Conservation (phyloP, 441 rosid species). For the Viola pubescens region DNA sequence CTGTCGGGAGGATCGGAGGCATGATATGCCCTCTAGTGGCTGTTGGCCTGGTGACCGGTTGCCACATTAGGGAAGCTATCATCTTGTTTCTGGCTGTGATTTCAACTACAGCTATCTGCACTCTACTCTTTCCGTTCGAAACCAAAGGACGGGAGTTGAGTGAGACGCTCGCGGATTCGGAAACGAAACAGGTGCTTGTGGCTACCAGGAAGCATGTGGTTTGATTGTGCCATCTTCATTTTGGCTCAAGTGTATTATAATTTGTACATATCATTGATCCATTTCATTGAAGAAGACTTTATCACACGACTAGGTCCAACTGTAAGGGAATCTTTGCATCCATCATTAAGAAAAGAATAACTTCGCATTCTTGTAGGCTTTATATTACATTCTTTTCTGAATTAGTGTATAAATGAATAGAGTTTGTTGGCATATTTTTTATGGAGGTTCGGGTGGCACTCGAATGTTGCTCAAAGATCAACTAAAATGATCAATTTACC, state of each 20-base stretch:
- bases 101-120: slow-evolving; percentile 22
- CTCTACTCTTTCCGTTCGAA: slow-evolving; percentile 42
- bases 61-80: slow-evolving; percentile 32
- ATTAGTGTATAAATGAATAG: no score
- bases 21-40: slow-evolving; percentile 49
- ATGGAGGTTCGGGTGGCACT: no score
- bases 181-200: background rate
- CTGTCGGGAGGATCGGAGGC: slow-evolving; percentile 53
- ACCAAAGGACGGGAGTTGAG: slow-evolving; percentile 44
- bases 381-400: no score
- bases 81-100: slow-evolving; percentile 31
- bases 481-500: no score
- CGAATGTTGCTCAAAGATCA: no score
- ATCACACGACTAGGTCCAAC: no score
- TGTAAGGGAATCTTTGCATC: no score
- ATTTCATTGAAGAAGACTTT: background rate
- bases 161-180: slow-evolving; percentile 23
- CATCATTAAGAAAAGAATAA: no score
- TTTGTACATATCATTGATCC: background rate
- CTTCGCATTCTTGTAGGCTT: no score
- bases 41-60: slow-evolving; percentile 34
- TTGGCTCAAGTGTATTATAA: background rate
- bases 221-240: no score
- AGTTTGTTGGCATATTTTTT: no score
- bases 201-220: background rate